Evolutionary conservation across 2,329 filamentous ascomycete genomes (phyloP).

Genomic region (Ascocoryne sarcoides): DNA sequence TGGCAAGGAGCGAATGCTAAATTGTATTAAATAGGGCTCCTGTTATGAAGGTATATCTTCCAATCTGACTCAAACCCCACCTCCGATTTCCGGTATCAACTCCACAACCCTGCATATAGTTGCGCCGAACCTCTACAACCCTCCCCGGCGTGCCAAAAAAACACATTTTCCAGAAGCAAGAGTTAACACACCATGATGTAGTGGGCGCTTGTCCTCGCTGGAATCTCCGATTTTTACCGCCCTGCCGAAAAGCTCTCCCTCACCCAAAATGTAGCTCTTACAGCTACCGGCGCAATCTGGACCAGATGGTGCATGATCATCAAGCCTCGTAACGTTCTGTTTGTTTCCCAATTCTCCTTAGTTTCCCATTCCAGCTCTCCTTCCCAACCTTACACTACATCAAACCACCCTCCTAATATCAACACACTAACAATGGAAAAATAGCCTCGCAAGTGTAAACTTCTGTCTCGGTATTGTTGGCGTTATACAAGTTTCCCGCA

Average conservation of each 20-base stretch:
- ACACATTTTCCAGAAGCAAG: too few relatives aligned
- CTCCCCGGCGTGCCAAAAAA: too few relatives aligned
- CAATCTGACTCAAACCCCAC: slow-evolving; percentile 5
- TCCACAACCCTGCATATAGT: too few relatives aligned
- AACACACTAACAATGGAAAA: too few relatives aligned
- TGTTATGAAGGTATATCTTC: slow-evolving; percentile 67
- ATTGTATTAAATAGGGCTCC: slow-evolving; percentile 57
- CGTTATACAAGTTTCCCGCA: slow-evolving; percentile 71
- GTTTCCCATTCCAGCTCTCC: background rate
- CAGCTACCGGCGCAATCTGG: slow-evolving; percentile 91
- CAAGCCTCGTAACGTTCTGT: slow-evolving; percentile 86
- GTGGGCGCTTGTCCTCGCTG: slow-evolving; percentile 90
- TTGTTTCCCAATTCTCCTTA: slow-evolving; percentile 30
- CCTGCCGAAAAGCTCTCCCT: slow-evolving; percentile 88
- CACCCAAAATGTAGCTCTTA: slow-evolving; percentile 85
- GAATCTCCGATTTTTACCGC: slow-evolving; percentile 82
- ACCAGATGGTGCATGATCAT: slow-evolving; percentile 98
- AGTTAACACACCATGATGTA: too few relatives aligned
- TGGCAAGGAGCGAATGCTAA: slow-evolving; percentile 13
- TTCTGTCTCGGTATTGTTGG: slow-evolving; percentile 93
- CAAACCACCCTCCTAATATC: too few relatives aligned
- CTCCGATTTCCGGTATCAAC: too few relatives aligned
- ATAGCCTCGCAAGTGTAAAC: slow-evolving; percentile 88
- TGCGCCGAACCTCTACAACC: too few relatives aligned
- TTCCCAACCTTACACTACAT: too few relatives aligned